Evolutionary conservation across 1,284 basidiomycete species (phyloP).

Genomic region (Ganoderma resinaceum): DNA sequence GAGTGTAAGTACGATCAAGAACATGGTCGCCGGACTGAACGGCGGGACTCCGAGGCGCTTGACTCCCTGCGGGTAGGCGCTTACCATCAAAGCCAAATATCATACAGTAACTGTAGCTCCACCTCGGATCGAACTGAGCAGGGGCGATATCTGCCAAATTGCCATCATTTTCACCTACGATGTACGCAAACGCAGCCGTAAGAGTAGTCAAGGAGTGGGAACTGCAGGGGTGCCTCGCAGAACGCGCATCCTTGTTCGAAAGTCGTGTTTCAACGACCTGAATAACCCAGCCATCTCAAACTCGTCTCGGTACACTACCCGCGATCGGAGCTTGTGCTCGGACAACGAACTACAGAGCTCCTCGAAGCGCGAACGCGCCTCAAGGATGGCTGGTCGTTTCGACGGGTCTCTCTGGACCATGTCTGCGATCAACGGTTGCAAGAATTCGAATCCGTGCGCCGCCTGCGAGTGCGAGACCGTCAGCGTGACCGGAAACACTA

Average conservation of each 20-base stretch:
- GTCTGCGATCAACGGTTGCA: conserved; percentile 38
- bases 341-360: conserved; percentile 1
- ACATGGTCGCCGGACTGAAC: too few species aligned
- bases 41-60: too few species aligned
- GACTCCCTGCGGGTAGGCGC: too few species aligned
- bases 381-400: conserved; percentile 35
- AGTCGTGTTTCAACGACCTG: conserved; percentile 6
- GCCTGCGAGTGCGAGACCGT: conserved; percentile 14
- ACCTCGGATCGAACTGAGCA: too few species aligned
- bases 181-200: background rate
- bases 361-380: conserved; percentile 12
- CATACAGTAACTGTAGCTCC: too few species aligned
- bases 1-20: too few species aligned
- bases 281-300: conserved; percentile 1
- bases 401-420: conserved; percentile 40
- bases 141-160: too few species aligned
- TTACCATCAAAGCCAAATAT: too few species aligned
- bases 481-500: background rate
- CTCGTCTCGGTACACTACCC: conserved; percentile 10
- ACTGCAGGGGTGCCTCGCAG: conserved; percentile 7
- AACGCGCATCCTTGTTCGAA: conserved; percentile 11
- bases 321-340: conserved; percentile 19
- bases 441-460: conserved; percentile 37
- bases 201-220: background rate
- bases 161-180: too few species aligned